Evolutionary conservation across 208 protist genomes (phyloP), one percentile per base, ranked within the genome.

Genomic region (Leptomonas pyrrhocoris): DNA sequence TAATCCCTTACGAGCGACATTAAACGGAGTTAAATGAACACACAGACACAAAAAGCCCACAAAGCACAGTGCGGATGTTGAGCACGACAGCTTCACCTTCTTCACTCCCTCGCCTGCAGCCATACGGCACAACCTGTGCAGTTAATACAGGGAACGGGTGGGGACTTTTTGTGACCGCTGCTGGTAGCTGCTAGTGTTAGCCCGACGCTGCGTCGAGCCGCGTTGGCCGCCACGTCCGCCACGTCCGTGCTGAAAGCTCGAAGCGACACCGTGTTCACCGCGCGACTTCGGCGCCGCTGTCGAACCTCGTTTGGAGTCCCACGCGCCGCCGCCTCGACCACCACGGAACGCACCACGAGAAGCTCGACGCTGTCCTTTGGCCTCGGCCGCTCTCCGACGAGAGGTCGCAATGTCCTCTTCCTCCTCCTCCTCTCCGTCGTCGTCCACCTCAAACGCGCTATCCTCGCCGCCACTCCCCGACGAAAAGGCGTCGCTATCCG

Each of bases 111-210:
- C n/a, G n/a, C n/a, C n/a, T n/a, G n/a, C n/a, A n/a, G 11, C 16
- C 3, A 15, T 6, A 12, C 43, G 16, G 11, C 18, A 21, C 43
- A 48, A 12, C 7, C 43, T 38, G 28, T 27, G 54, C 16, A 13
- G 9, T 53, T 79, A 90, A 42, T 90, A 90, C 19, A 90, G 53
- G 2, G 85, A 86, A 15, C 81, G 85, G 23, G 81, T 85, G 38
- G 73, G 66, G n/a, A 85, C 77, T 51, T 82, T 86, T 23, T 61
- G 56, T 23, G 61, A 50, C 9, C 69, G 58, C 36, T 66, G 54
- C 21, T 71, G 45, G 42, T 73, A 73, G 45, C 65, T 43, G 9
- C 42, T n/a, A 5, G 30, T 30, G 50, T 34, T 49, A 13, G 25
- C 25, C 16, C 30, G 18, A 15, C 63, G 49, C 28, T 48, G 42